Evolutionary conservation across 192 early-diverging fungal genomes (phyloP).

Genomic region (Coemansia sp.): DNA sequence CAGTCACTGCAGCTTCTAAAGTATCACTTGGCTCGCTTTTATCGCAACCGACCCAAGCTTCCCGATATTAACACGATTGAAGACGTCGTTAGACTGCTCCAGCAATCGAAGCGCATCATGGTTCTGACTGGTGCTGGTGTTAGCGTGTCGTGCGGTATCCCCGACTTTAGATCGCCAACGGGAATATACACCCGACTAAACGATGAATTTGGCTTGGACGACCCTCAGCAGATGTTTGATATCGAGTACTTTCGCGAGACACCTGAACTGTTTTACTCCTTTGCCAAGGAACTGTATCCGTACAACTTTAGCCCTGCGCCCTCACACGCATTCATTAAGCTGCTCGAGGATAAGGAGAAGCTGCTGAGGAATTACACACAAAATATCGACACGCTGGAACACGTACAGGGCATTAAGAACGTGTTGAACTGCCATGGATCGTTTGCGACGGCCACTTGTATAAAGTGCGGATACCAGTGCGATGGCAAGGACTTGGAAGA

Average conservation of each 20-base stretch:
- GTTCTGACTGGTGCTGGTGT: slow-evolving; percentile 89
- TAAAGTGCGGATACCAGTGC: slow-evolving; percentile 78
- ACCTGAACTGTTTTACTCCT: slow-evolving; percentile 95
- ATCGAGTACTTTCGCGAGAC: slow-evolving; percentile 84
- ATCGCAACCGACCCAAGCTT: slow-evolving; percentile 61
- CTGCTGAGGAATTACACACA: slow-evolving; percentile 96
- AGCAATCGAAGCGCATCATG: slow-evolving; percentile 72
- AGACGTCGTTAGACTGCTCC: slow-evolving; percentile 66
- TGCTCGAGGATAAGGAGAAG: slow-evolving; percentile 83
- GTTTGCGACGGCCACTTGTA: slow-evolving; percentile 93
- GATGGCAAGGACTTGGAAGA: slow-evolving; percentile 79
- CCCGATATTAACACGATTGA: slow-evolving; percentile 62
- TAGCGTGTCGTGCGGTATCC: slow-evolving; percentile 92
- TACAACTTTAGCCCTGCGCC: slow-evolving; percentile 86
- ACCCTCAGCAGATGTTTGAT: slow-evolving; percentile 97
- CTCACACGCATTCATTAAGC: slow-evolving; percentile 85
- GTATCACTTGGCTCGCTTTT: slow-evolving; percentile 59
- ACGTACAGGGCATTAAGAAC: slow-evolving; percentile 76
- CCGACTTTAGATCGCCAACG: slow-evolving; percentile 92
- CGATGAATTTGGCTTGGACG: slow-evolving; percentile 88
- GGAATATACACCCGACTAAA: slow-evolving; percentile 88
- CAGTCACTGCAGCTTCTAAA: slow-evolving; percentile 65
- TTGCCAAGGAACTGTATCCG: slow-evolving; percentile 91
- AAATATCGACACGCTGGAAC: slow-evolving; percentile 96
- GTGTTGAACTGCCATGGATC: slow-evolving; percentile 95